These are phyloP conservation scores for Peziza echinospora DNA, from an alignment of 495 filamentous ascomycete species.

Conservation along the genomic window DNA sequence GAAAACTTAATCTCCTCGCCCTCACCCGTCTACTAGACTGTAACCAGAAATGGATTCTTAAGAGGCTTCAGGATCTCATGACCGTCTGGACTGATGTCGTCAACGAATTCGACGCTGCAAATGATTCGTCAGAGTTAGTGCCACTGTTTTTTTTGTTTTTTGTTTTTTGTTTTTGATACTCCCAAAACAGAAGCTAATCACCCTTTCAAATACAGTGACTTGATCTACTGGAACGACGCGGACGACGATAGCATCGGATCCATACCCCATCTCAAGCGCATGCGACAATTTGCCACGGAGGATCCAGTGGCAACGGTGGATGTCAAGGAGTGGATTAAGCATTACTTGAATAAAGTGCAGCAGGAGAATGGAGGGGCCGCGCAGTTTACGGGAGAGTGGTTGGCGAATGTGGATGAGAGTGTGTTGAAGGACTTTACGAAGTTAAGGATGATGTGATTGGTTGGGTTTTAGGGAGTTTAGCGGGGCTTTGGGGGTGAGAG, in stretches of 20 bases:
- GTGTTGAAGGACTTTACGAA: constrained; percentile 47
- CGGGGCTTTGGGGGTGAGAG: background rate
- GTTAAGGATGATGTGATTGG: constrained; percentile 23
- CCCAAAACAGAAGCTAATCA: too few relatives aligned
- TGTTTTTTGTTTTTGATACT: constrained; percentile 22
- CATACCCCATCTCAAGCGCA: constrained; percentile 8
- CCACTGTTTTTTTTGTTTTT: too few relatives aligned
- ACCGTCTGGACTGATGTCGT: constrained; percentile 50
- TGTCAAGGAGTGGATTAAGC: constrained; percentile 46
- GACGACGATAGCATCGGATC: constrained; percentile 5
- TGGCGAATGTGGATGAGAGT: constrained; percentile 70
- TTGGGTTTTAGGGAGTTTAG: background rate
- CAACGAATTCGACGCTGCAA: constrained; percentile 38
- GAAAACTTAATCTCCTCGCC: constrained; percentile 65
- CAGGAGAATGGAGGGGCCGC: constrained; percentile 45
- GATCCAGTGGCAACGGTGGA: constrained; percentile 55
- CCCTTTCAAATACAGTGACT: constrained; percentile 14
- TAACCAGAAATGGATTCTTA: constrained; percentile 33
- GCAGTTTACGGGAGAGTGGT: constrained; percentile 53
- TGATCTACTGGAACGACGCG: constrained; percentile 32
- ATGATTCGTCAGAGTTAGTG: constrained; percentile 26
- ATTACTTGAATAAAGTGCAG: constrained; percentile 44
- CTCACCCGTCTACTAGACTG: constrained; percentile 55
- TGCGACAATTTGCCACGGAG: constrained; percentile 30
- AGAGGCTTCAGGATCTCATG: constrained; percentile 40